Base-by-base conservation (phyloP, 2,329 filamentous ascomycete genomes). In the Ceratocystis smalleyi region DNA sequence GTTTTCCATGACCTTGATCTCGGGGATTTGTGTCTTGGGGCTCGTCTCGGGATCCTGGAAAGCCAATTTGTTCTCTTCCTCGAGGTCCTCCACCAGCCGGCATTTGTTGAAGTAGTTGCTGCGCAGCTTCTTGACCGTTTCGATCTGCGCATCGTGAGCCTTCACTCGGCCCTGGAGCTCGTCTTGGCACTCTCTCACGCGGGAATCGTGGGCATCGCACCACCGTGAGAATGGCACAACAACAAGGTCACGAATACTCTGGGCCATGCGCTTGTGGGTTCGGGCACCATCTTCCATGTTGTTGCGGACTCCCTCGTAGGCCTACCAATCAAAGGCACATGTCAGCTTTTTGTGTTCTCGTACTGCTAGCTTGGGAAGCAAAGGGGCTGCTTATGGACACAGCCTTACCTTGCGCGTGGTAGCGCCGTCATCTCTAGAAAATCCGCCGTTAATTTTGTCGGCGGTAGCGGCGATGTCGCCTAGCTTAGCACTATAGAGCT, bases 101-200 rank as follows among this genome's bases (percentile, higher is more conserved):
- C 94, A 99, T 77, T 97, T 99, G 79, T 97, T 99, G 81, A 97
- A 97, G 76, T 99, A 99, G 70, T 89, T 88, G 74, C 89, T 96
- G 68, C 94, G 85, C 70, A 96, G 83, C 77, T 97, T 97, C 80
- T 91, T 90, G 67, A 96, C 90, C 22, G 82, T 75, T 68, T 99
- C 94, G 66, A 88, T 87, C 75, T 99, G 95, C 69, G 88, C 89
- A 73, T 96, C 90, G 74, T 97, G 91, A 67, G 88, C 83, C 78
- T 96, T 96, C 75, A 97, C 91, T 66, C 90, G 88, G 59, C 80
- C 77, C 74, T 97, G 92, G 24, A 99, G 82, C 71, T 96, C 91
- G 70, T 97, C 94, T 73, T 99, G 92, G 24, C 91, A 96, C 71
- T 91, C 89, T 73, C 96, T 89, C 66, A 99, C 84, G 68, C 94